phyloP scores from a whole-genome alignment of 2,329 filamentous ascomycete genomes.

The Fusarium sp. region DNA sequence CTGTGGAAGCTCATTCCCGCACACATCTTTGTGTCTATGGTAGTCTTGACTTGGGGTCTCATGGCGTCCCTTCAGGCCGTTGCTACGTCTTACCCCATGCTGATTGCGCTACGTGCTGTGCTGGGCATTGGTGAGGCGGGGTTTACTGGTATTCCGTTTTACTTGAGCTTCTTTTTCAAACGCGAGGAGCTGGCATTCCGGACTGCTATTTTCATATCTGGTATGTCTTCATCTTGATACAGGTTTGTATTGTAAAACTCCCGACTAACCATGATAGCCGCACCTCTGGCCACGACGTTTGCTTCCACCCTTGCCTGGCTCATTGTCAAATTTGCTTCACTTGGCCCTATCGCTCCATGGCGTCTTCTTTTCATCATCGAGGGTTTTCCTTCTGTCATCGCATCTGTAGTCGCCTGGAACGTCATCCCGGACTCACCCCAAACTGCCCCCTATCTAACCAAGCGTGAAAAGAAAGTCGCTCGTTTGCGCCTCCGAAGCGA shows the following conservation, averaged over 20 bases:
- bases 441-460: constrained; percentile 71
- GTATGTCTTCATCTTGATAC: constrained; percentile 51
- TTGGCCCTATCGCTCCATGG: constrained; percentile 81
- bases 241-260: not conserved
- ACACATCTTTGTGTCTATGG: constrained; percentile 67
- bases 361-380: constrained; percentile 86
- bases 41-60: constrained; percentile 84
- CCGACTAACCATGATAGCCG: constrained; percentile 70
- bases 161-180: constrained; percentile 73
- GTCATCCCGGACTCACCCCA: constrained; percentile 81
- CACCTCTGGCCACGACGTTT: constrained; percentile 80
- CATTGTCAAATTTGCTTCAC: constrained; percentile 75
- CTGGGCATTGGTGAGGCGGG: constrained; percentile 74
- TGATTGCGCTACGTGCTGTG: constrained; percentile 66
- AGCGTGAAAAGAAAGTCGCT: constrained; percentile 76
- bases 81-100: constrained; percentile 70
- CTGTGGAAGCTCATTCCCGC: constrained; percentile 71
- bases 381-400: constrained; percentile 83
- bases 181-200: constrained; percentile 82
- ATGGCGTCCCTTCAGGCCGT: constrained; percentile 79
- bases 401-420: constrained; percentile 78
- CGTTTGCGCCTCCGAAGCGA: constrained; percentile 72
- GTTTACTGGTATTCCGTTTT: constrained; percentile 73
- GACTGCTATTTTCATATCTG: constrained; percentile 87
- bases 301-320: constrained; percentile 83